Base-by-base conservation (phyloP, 805 yeast genomes). In the Wickerhamiella nectarea region DNA sequence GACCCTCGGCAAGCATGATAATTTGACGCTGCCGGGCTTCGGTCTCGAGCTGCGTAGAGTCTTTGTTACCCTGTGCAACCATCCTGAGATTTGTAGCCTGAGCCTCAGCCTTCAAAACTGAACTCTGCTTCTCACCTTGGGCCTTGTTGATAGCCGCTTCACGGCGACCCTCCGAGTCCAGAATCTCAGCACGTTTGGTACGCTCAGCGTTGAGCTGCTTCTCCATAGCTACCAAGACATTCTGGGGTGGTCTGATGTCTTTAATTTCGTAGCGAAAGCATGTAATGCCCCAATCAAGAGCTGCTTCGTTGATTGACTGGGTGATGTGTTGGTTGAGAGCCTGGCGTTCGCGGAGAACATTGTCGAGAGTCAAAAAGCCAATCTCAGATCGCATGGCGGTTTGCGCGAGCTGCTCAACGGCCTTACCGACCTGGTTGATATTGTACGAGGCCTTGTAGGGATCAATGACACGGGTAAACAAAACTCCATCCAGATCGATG, bases 381-480 rank as follows among this genome's bases (percentile, higher is more conserved):
- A 81, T 81, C 57, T 81, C 93, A 1, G 83, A 75, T 56, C 93
- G 67, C 93, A 81, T 81, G 11, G 91, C 80, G 10, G 93, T 82
- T 58, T 81, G 91, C 0, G 91, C 91, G 51, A 82, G 68, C 59
- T 81, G 91, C 29, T 79, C 68, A 43, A 82, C 77, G 34, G 91
- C 91, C 58, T 78, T 80, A 53, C 77, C 80, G 36, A 84, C 81
- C 55, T 81, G 84, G 55, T 80, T 89, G 20, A 81, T 89, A 6
- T 89, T 91, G 53, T 81, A 81, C 29, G 81, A 73, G 3, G 91
- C 91, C 64, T 78, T 80, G 59, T 78, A 82, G 5, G 91, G 80
- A 56, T 81, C 91, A 38, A 71, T 68, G 6, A 82, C 86, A 50
- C 75, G 74, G 54, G 80, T 73, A 55, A 80, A 82, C 48, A 82